phyloP scores from a whole-genome alignment of 139 green algal species.

The Chlamydomonas sp. region DNA sequence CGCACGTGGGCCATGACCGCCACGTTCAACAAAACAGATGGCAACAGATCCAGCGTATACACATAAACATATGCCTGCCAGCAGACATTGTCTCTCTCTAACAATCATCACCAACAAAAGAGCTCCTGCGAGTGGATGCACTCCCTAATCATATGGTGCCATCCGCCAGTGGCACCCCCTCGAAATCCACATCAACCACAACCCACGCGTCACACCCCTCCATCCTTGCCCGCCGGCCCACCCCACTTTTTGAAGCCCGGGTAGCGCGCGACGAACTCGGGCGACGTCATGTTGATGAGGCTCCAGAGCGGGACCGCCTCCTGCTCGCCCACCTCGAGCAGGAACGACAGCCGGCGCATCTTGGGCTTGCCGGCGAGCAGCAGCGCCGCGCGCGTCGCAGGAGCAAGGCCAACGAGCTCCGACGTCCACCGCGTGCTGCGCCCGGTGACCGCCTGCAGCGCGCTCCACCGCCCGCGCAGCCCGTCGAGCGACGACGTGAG shows the following conservation, averaged over 20 bases:
- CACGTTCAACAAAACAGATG: too few relatives aligned
- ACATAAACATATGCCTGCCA: too few relatives aligned
- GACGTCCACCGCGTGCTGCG: neutral
- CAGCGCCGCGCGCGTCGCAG: neutral
- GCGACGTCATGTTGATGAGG: neutral
- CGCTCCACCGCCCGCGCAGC: neutral
- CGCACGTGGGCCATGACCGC: too few relatives aligned
- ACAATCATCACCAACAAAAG: too few relatives aligned
- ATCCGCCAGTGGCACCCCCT: too few relatives aligned
- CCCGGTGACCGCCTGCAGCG: neutral
- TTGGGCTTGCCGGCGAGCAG: constrained; percentile 9
- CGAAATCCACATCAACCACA: too few relatives aligned
- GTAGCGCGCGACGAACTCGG: constrained; percentile 2
- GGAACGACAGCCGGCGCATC: constrained; percentile 8
- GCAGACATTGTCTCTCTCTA: too few relatives aligned
- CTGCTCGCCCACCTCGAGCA: neutral
- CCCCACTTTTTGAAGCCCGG: constrained; percentile 9
- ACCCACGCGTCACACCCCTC: too few relatives aligned
- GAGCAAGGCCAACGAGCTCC: neutral
- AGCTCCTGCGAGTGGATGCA: too few relatives aligned
- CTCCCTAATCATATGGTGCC: too few relatives aligned
- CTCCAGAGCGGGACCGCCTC: neutral
- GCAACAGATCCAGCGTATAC: too few relatives aligned
- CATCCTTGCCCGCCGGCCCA: too few relatives aligned
- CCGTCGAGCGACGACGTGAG: neutral